Percentiles rank a stretch among this genome's conserved stretches.
Evolutionary conservation across 2,329 filamentous ascomycete species (phyloP).

Genomic region (Grosmannia clavigera): DNA sequence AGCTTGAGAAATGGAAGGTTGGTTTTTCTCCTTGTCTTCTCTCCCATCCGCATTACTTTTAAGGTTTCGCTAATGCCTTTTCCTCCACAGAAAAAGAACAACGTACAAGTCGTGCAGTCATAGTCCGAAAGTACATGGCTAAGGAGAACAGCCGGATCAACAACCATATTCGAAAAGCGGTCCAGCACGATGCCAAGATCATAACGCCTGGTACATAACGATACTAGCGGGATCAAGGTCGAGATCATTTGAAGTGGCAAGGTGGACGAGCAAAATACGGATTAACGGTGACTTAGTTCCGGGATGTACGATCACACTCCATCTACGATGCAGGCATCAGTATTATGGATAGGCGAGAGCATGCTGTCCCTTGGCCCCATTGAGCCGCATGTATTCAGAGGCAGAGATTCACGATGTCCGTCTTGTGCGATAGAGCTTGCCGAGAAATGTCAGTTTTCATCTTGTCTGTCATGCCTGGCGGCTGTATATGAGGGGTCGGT

Average conservation of each 20-base stretch:
- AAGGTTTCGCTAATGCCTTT: background rate
- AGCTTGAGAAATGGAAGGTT: constrained; percentile 98
- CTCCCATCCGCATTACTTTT: background rate
- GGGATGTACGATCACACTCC: background rate
- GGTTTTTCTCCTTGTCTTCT: constrained; percentile 15
- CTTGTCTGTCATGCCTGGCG: background rate
- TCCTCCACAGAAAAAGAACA: constrained; percentile 68
- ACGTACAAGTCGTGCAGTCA: constrained; percentile 75
- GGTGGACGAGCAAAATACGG: background rate
- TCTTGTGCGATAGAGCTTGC: background rate
- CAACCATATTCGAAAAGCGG: background rate
- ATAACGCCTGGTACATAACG: background rate
- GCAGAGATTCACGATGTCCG: background rate
- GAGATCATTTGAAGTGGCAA: background rate
- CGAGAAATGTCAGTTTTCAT: background rate
- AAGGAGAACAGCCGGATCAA: background rate
- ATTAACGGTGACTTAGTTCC: background rate
- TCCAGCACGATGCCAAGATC: background rate
- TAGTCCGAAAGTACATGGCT: constrained; percentile 22
- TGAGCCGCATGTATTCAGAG: background rate
- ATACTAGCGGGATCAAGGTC: background rate
- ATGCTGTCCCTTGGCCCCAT: background rate
- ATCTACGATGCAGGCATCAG: background rate
- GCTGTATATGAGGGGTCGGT: background rate
- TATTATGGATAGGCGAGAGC: background rate